Percentiles rank a stretch among this genome's conserved stretches.
Evolutionary conservation across 73 alveolate species (phyloP).

Genomic region (Diophrys appendiculata): DNA sequence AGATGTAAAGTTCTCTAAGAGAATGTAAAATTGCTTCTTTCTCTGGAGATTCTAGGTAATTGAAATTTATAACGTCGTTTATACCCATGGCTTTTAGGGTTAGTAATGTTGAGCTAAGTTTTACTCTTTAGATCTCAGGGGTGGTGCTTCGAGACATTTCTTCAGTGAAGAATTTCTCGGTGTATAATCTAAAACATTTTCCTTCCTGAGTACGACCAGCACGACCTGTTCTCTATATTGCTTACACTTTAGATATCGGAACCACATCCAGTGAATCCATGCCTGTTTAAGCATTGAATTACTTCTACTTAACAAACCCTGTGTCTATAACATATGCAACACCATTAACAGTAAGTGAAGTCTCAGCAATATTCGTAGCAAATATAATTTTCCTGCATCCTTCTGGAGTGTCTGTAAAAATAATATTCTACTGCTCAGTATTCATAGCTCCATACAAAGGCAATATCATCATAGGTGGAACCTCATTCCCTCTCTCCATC

Average conservation of each 20-base stretch:
- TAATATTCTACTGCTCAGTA: slow-evolving; percentile 80
- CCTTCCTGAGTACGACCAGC: slow-evolving; percentile 98
- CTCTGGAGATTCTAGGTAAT: slow-evolving; percentile 90
- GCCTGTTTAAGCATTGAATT: slow-evolving; percentile 89
- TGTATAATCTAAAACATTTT: slow-evolving; percentile 89
- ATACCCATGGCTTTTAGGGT: slow-evolving; percentile 83
- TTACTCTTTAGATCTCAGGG: slow-evolving; percentile 85
- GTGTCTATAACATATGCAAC: slow-evolving; percentile 97
- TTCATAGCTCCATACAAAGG: slow-evolving; percentile 80
- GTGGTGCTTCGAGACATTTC: slow-evolving; percentile 71
- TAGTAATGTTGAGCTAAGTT: slow-evolving; percentile 70
- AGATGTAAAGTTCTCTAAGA: slow-evolving; percentile 72
- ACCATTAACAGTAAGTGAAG: slow-evolving; percentile 93
- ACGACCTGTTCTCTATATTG: slow-evolving; percentile 95
- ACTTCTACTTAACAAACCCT: slow-evolving; percentile 92
- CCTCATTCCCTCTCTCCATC: slow-evolving; percentile 60
- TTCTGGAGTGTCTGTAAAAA: slow-evolving; percentile 86
- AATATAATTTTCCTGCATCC: slow-evolving; percentile 90
- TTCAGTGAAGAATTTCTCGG: slow-evolving; percentile 82
- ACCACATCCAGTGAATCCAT: slow-evolving; percentile 86
- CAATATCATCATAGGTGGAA: slow-evolving; percentile 67
- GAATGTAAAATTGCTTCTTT: slow-evolving; percentile 70
- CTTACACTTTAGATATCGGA: slow-evolving; percentile 91
- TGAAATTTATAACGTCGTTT: slow-evolving; percentile 86
- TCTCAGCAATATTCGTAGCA: slow-evolving; percentile 97